Evolutionary conservation across 1,284 basidiomycete species (phyloP).

Genomic region (Cerrena zonata): DNA sequence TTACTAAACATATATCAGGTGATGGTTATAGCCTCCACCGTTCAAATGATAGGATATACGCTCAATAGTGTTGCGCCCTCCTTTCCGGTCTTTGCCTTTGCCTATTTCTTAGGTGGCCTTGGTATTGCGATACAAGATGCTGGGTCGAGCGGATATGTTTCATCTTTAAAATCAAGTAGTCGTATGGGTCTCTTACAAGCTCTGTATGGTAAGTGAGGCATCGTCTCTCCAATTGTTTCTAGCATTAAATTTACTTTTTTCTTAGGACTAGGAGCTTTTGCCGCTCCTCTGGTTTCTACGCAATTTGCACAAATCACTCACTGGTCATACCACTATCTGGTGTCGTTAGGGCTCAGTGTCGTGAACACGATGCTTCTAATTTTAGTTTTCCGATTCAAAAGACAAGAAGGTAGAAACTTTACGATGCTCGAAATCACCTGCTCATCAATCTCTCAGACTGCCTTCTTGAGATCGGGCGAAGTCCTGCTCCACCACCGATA

Average conservation of each 20-base stretch:
- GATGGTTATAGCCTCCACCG: slow-evolving; percentile 26
- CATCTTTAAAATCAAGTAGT: slow-evolving; percentile 36
- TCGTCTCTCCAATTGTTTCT: too few relatives aligned
- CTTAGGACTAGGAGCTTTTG: slow-evolving; percentile 41
- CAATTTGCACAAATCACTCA: slow-evolving; percentile 46
- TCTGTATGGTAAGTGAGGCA: slow-evolving; percentile 37
- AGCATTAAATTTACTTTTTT: neutral
- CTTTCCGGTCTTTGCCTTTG: slow-evolving; percentile 57
- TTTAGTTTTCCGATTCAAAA: slow-evolving; percentile 47
- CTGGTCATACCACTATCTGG: slow-evolving; percentile 65
- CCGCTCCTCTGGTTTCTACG: slow-evolving; percentile 57
- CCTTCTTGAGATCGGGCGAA: slow-evolving; percentile 30
- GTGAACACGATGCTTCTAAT: slow-evolving; percentile 39
- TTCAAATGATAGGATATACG: slow-evolving; percentile 41
- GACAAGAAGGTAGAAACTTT: slow-evolving; percentile 51
- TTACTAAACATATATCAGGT: neutral
- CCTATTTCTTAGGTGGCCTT: slow-evolving; percentile 57
- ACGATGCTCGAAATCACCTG: too few relatives aligned
- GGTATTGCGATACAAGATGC: slow-evolving; percentile 57
- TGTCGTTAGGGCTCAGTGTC: slow-evolving; percentile 50
- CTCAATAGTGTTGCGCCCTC: slow-evolving; percentile 54
- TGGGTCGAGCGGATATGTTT: slow-evolving; percentile 52
- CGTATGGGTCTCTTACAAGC: slow-evolving; percentile 67
- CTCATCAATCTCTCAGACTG: too few relatives aligned
- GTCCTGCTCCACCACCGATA: slow-evolving; percentile 13